Evolutionary conservation across 2,329 filamentous ascomycete species (phyloP), one percentile per base, ranked within the genome.

Genomic region (Aspergillus brunneoviolaceus): DNA sequence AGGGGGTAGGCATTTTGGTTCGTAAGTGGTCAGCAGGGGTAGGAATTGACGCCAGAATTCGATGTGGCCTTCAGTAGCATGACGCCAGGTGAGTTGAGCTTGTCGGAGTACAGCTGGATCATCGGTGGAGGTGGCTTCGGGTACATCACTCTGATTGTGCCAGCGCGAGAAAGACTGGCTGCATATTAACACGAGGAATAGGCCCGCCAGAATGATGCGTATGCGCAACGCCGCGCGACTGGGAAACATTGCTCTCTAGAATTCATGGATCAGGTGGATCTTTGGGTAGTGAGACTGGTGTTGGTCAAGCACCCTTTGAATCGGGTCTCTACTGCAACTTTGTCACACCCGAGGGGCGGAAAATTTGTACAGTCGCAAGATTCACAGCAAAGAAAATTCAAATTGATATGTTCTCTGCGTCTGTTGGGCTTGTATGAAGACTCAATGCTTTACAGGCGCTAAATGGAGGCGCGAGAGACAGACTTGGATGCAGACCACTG

Each of bases 1-100:
- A 3, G 73, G 71, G 2, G 74, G 65, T 3, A 66, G 51, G 56
- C 69, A 70, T 55, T 67, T 66, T 1, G 75, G 76, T 23, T 64
- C 65, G 53, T 75, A 65, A n/a, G 64, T 60, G 10, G 68, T 66
- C n/a, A 78, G 63, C 9, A 74, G 61, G 1, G 67, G 63, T 39
- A 74, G 69, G 33, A 78, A 73, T 19, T 69, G 63, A 7, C 59
- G 66, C 75, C 76, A 78, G 60, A 77, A 76, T 14, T 64, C 55
- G 21, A 67, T 65, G 60, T 74, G 71, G 11, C 65, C 64, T 39
- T 61, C 60, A 29, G 48, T 23, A 12, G 63, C 49, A 21, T 57
- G 54, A 29, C 12, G 21, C 21, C 35, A 51, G 10, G 11, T 45
- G 16, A 16, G n/a, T 6, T 39, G 55, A 5, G 52, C 47, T 35